phyloP scores from a whole-genome alignment of 148 eudicot species.

The Spergularia bocconei region DNA sequence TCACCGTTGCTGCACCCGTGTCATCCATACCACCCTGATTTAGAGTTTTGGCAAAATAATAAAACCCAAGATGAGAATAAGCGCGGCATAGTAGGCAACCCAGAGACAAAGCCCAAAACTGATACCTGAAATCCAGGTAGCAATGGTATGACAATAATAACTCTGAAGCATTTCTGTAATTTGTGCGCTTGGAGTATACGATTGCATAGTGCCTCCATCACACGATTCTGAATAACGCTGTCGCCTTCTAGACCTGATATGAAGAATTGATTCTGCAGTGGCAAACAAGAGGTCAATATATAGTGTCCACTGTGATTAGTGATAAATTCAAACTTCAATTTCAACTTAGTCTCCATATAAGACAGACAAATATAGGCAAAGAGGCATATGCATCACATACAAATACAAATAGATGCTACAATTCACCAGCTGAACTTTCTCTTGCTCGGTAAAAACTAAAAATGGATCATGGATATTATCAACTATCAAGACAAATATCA shows the following conservation, averaged over 20 bases:
- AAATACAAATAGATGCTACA: not conserved
- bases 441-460: not conserved
- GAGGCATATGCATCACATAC: conserved; percentile 5
- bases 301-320: conserved; percentile 21
- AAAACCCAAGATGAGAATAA: conserved; percentile 19
- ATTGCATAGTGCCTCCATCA: conserved; percentile 66
- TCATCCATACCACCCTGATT: conserved; percentile 96
- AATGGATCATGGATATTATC: not conserved
- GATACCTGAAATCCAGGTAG: conserved; percentile 96
- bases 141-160: conserved; percentile 82
- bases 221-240: conserved; percentile 69
- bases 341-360: not conserved
- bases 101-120: conserved; percentile 5
- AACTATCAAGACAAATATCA: not conserved
- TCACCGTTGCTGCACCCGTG: conserved; percentile 96
- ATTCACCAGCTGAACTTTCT: not conserved
- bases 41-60: conserved; percentile 18
- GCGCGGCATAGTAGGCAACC: not conserved
- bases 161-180: conserved; percentile 82
- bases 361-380: not conserved
- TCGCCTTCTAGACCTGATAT: conserved; percentile 96
- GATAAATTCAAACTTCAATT: not conserved
- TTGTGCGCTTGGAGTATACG: conserved; percentile 78
- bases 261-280: conserved; percentile 91
- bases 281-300: conserved; percentile 17